A percentile compares a stretch with the other conserved stretches of the same genome.
Evolutionary conservation across 2,329 filamentous ascomycete species (phyloP).

Genomic region (Periconia sp.): DNA sequence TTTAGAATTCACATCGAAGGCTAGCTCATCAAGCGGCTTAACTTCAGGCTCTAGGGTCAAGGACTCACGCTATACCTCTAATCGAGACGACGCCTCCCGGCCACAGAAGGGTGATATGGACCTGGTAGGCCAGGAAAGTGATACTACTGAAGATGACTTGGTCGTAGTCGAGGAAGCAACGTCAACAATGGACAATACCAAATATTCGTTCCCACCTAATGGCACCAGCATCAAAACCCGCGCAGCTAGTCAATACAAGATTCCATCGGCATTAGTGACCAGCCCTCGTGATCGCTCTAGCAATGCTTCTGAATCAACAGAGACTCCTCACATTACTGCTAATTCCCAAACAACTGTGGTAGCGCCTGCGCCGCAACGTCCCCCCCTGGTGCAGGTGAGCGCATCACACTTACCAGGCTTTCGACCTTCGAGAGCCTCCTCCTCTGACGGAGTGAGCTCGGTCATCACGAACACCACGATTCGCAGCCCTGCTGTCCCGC

Average conservation of each 20-base stretch:
- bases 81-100: slow-evolving; percentile 25
- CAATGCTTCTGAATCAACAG: slow-evolving; percentile 27
- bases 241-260: slow-evolving; percentile 30
- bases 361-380: slow-evolving; percentile 40
- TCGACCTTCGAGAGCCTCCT: slow-evolving; percentile 53
- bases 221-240: slow-evolving; percentile 30
- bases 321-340: slow-evolving; percentile 23
- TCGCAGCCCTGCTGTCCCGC: slow-evolving; percentile 35
- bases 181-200: slow-evolving; percentile 26
- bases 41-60: slow-evolving; percentile 13
- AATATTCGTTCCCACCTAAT: slow-evolving; percentile 28
- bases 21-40: slow-evolving; percentile 21
- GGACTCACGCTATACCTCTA: slow-evolving; percentile 25
- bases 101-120: slow-evolving; percentile 30
- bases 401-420: slow-evolving; percentile 57
- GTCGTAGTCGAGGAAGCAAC: slow-evolving; percentile 31
- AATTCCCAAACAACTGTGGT: slow-evolving; percentile 30
- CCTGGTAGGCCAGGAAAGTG: slow-evolving; percentile 34
- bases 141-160: slow-evolving; percentile 39
- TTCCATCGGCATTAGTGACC: slow-evolving; percentile 23
- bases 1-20: slow-evolving; percentile 19
- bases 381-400: slow-evolving; percentile 51
- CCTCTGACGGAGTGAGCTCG: slow-evolving; percentile 52
- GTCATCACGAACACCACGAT: slow-evolving; percentile 41
- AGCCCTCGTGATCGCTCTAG: slow-evolving; percentile 28